Conservation (phyloP, 2,329 filamentous ascomycete species). For the Venturia carpophila region DNA sequence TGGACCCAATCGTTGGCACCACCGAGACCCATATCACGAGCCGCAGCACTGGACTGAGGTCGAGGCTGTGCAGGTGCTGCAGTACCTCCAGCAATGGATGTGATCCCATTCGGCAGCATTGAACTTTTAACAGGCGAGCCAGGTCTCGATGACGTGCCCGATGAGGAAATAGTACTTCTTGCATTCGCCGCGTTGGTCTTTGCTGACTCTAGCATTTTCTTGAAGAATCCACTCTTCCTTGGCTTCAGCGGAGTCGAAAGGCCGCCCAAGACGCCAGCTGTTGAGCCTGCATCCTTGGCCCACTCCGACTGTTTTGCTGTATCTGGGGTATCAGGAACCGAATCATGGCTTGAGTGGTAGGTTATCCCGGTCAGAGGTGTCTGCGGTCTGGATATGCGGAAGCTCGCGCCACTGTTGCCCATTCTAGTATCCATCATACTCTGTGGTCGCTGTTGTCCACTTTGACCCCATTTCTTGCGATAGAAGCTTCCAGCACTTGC, state of each 20-base stretch:
- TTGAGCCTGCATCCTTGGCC: slow-evolving; percentile 54
- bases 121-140: slow-evolving; percentile 28
- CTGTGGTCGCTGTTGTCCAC: slow-evolving; percentile 13
- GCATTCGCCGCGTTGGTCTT: slow-evolving; percentile 90
- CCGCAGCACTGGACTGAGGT: slow-evolving; percentile 27
- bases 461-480: slow-evolving; percentile 14
- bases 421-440: slow-evolving; percentile 11
- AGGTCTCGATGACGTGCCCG: slow-evolving; percentile 28
- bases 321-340: slow-evolving; percentile 43
- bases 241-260: slow-evolving; percentile 63
- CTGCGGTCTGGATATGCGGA: slow-evolving; percentile 35
- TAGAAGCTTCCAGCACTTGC: slow-evolving; percentile 93
- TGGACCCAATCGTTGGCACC: slow-evolving; percentile 85
- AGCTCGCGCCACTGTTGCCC: slow-evolving; percentile 4
- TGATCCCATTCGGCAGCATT: slow-evolving; percentile 36
- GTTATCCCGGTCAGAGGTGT: slow-evolving; percentile 66
- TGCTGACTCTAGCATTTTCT: slow-evolving; percentile 87
- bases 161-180: slow-evolving; percentile 69
- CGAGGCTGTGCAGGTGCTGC: slow-evolving; percentile 22
- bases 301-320: slow-evolving; percentile 50
- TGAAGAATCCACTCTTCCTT: slow-evolving; percentile 79
- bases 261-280: slow-evolving; percentile 65
- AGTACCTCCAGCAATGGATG: slow-evolving; percentile 47
- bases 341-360: slow-evolving; percentile 83
- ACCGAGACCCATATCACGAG: slow-evolving; percentile 63